A percentile compares a stretch with the other conserved stretches of the same genome.
Conservation (phyloP, 305 asterid species). For the Plantago lanceolata region DNA sequence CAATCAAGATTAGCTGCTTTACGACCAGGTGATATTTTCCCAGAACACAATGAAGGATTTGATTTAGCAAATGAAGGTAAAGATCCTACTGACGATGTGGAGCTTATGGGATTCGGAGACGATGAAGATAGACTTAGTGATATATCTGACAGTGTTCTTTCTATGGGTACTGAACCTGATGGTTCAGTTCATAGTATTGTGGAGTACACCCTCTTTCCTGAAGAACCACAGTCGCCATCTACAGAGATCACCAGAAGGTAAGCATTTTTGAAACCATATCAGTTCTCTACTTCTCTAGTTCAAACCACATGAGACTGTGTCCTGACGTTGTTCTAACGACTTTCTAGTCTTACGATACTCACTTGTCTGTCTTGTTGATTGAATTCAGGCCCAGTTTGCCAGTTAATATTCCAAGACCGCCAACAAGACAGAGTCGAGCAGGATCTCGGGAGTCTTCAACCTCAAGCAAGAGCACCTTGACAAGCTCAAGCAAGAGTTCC, state of each 20-base stretch:
- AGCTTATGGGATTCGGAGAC: conserved; percentile 68
- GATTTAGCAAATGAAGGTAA: conserved; percentile 34
- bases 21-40: too few species aligned
- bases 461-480: conserved; percentile 53
- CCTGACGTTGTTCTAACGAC: too few species aligned
- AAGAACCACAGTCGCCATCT: conserved; percentile 50
- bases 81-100: conserved; percentile 47
- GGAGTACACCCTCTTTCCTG: conserved; percentile 64
- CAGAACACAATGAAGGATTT: too few species aligned
- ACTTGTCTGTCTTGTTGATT: too few species aligned
- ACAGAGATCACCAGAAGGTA: conserved; percentile 56
- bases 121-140: conserved; percentile 92
- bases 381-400: conserved; percentile 44
- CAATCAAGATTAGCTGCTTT: conserved; percentile 67
- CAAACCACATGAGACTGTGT: too few species aligned
- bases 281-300: background rate
- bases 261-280: conserved; percentile 31
- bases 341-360: too few species aligned
- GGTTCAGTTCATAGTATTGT: conserved; percentile 66
- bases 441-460: conserved; percentile 54
- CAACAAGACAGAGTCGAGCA: conserved; percentile 39
- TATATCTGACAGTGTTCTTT: conserved; percentile 87
- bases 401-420: conserved; percentile 48
- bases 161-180: conserved; percentile 93
- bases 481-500: conserved; percentile 50